These are phyloP conservation scores for Durio zibethinus DNA, from an alignment of 345 rosid species.

Conservation along the genomic window DNA sequence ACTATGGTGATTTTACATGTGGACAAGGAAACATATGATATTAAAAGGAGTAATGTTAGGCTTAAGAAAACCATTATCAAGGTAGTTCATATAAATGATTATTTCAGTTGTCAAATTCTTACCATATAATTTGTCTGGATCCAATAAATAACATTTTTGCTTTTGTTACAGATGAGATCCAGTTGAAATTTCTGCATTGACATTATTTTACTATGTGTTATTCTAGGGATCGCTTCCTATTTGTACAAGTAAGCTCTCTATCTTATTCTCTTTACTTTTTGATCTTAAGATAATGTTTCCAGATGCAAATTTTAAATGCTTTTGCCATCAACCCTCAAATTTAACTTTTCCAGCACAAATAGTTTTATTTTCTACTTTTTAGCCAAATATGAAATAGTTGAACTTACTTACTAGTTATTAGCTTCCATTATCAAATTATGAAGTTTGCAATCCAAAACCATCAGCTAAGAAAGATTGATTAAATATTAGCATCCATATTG, in stretches of 20 bases:
- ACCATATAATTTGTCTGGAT: background rate
- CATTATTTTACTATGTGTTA: slow-evolving; percentile 58
- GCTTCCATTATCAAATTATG: background rate
- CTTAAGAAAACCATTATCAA: slow-evolving; percentile 64
- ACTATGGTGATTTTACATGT: slow-evolving; percentile 43
- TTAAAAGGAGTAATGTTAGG: slow-evolving; percentile 67
- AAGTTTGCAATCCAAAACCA: background rate
- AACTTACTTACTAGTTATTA: background rate
- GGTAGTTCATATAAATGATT: slow-evolving; percentile 38
- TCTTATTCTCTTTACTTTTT: too few species aligned
- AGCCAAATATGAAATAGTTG: background rate
- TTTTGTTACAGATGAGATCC: slow-evolving; percentile 58
- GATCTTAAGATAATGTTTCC: background rate
- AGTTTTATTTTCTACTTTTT: background rate
- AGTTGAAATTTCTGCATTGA: slow-evolving; percentile 75
- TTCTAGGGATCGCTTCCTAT: slow-evolving; percentile 71
- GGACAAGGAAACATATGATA: slow-evolving; percentile 62
- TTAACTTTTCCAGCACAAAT: background rate
- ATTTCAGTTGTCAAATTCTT: background rate
- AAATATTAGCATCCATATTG: background rate
- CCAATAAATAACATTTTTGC: background rate
- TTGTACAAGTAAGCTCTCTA: slow-evolving; percentile 76
- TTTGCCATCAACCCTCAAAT: background rate
- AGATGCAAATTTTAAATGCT: background rate
- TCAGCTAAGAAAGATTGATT: background rate